phyloP scores from a whole-genome alignment of 768 basidiomycete species.

The Daedalea quercina region DNA sequence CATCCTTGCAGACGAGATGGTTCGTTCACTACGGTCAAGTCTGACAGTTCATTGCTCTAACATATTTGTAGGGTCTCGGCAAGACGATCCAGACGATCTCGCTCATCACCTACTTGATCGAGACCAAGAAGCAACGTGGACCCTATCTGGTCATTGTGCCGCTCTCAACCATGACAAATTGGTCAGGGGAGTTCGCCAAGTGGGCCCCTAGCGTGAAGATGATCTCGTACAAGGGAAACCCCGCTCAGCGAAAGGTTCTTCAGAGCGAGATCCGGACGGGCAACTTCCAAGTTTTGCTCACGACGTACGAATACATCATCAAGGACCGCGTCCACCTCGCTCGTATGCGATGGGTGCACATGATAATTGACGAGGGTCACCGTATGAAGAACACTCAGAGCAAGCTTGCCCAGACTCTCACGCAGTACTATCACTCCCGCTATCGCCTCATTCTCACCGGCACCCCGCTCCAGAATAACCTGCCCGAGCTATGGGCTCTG shows the following conservation, averaged over 20 bases:
- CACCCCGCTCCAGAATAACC: conserved; percentile 94
- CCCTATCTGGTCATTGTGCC: conserved; percentile 96
- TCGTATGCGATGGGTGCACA: conserved; percentile 94
- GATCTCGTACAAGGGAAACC: conserved; percentile 90
- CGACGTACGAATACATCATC: conserved; percentile 97
- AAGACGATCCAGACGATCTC: conserved; percentile 96
- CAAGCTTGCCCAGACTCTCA: conserved; percentile 85
- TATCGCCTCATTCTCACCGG: conserved; percentile 93
- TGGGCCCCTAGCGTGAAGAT: conserved; percentile 84
- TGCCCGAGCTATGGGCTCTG: conserved; percentile 91
- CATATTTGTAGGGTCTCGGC: conserved; percentile 70
- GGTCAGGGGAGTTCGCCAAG: conserved; percentile 95
- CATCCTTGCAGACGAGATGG: conserved; percentile 94
- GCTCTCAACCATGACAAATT: conserved; percentile 94
- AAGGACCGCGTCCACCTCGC: conserved; percentile 87
- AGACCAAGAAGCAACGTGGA: conserved; percentile 82
- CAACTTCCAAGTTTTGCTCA: conserved; percentile 88
- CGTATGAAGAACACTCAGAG: conserved; percentile 95
- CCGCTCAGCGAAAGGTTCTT: conserved; percentile 68
- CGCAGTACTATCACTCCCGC: conserved; percentile 87
- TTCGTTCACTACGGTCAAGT: conserved; percentile 21
- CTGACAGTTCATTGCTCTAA: conserved; percentile 6
- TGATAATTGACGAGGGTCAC: conserved; percentile 98
- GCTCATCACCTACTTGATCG: conserved; percentile 91
- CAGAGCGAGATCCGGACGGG: conserved; percentile 72